These are phyloP conservation scores for Penicillium chermesinum DNA, from an alignment of 495 filamentous ascomycete genomes.

Conservation along the genomic window DNA sequence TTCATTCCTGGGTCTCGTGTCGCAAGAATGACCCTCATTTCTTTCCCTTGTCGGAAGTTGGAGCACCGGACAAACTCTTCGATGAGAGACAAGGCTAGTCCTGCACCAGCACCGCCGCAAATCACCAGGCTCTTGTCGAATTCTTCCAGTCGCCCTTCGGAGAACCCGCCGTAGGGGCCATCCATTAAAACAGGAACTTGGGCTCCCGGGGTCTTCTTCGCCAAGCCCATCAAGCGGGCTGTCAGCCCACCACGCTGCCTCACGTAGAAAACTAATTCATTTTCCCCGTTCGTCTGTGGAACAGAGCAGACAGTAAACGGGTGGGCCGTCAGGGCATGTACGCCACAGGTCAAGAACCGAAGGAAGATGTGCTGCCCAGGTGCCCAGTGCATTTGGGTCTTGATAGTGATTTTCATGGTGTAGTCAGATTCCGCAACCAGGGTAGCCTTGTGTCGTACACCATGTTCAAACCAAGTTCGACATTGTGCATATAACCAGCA, in stretches of 20 bases:
- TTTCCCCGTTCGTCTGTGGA: constrained; percentile 15
- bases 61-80: constrained; percentile 21
- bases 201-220: constrained; percentile 20
- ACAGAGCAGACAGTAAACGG: constrained; percentile 44
- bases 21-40: constrained; percentile 22
- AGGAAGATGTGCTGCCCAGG: constrained; percentile 43
- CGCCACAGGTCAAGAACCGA: constrained; percentile 31
- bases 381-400: constrained; percentile 33
- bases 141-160: constrained; percentile 10
- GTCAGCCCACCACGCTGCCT: constrained; percentile 31
- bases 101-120: constrained; percentile 46
- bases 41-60: background rate
- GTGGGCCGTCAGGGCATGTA: constrained; percentile 32
- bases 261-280: constrained; percentile 26
- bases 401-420: constrained; percentile 37
- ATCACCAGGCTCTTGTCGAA: constrained; percentile 36
- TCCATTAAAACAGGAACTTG: constrained; percentile 32
- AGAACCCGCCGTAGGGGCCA: constrained; percentile 41
- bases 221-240: constrained; percentile 22
- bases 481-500: constrained; percentile 39
- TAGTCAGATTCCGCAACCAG: constrained; percentile 31
- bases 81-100: constrained; percentile 39
- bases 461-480: constrained; percentile 40
- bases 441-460: constrained; percentile 35
- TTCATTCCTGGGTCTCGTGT: constrained; percentile 23